Base-by-base conservation (phyloP, 2,329 filamentous ascomycete genomes). In the Trichophyton benhamiae region DNA sequence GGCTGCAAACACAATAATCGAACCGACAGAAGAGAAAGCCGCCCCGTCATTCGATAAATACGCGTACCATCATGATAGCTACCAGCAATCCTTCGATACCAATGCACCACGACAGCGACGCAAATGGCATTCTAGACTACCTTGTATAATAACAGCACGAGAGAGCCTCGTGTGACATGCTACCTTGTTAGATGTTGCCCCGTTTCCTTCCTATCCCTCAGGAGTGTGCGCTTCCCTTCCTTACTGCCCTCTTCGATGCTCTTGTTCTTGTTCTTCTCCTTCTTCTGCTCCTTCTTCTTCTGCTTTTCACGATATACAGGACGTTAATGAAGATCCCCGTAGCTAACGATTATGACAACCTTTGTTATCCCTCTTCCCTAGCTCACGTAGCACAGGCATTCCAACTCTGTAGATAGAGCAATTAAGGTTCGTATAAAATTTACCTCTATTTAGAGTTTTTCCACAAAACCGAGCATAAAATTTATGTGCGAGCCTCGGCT, bases 1-100 rank as follows among this genome's bases (percentile, higher is more conserved):
- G 88, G 2, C 80, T 80, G 63, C 69, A 88, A 6, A 66, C 76
- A 57, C 72, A 68, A 36, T 60, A 67, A 25, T 58, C 61, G 11
- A 46, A 59, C 15, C 64, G 13, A 1, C 49, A 44, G 36, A 17
- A 36, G 20, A 59, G 30, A 20, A 6, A 38, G 9, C 41, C 13
- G 46, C 27, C 5, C 11, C 25, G 5, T 36, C 27, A 36, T 44
- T 17, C 11, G 57, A 62, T 33, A 59, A 58, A 46, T 57, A 46
- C 38, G 59, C 60, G 44, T 48, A 60, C 13, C 22, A 64, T 42
- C 53, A 59, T 41, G 60, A 62, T 25, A 60, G 25, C 58, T 63
- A 30, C 44, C 58, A 52, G 63, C 67, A 67, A 27, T 60, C 65
- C 22, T 61, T 63, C 36, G 55, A 66, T 58, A 36, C 60, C 22